A percentile compares a stretch with the other conserved stretches of the same genome.
Conservation (phyloP, 2,329 filamentous ascomycete species). For the Aspergillus carbonarius region DNA sequence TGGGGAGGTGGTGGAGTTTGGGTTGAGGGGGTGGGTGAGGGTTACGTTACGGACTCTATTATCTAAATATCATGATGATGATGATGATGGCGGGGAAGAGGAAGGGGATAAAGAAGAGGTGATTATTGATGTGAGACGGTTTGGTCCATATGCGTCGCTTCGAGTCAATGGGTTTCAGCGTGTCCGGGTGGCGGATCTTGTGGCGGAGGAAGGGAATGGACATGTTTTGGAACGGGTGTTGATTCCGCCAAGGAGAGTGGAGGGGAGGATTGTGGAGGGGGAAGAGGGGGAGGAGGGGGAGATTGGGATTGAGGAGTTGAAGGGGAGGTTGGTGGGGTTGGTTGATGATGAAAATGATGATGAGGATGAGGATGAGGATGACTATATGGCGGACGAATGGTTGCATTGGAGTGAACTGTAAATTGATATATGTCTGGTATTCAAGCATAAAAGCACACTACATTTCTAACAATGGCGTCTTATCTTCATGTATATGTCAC, state of each 20-base stretch:
- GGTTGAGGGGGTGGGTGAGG: no score
- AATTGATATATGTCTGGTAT: background rate
- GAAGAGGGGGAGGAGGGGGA: slow-evolving; percentile 7
- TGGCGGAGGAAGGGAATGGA: slow-evolving; percentile 77
- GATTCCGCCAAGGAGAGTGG: slow-evolving; percentile 66
- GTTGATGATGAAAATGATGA: slow-evolving; percentile 10
- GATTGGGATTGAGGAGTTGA: slow-evolving; percentile 23
- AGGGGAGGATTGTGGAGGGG: background rate
- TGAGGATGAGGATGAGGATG: background rate
- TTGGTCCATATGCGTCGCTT: slow-evolving; percentile 67
- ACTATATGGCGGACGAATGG: background rate
- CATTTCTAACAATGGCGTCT: background rate
- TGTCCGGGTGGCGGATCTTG: slow-evolving; percentile 66
- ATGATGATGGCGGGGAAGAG: slow-evolving; percentile 70
- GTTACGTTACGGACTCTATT: no score
- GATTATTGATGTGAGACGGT: slow-evolving; percentile 68
- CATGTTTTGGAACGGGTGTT: slow-evolving; percentile 73
- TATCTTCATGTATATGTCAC: background rate
- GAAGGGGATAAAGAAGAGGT: slow-evolving; percentile 47
- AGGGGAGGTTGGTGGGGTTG: slow-evolving; percentile 18
- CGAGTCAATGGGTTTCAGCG: slow-evolving; percentile 71
- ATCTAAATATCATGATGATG: slow-evolving; percentile 47
- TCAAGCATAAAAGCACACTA: background rate
- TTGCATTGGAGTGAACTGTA: slow-evolving; percentile 7
- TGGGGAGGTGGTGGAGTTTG: slow-evolving; percentile 26